A percentile compares a stretch with the other conserved stretches of the same genome.
These are phyloP conservation scores for Fremontodendron californicum DNA, from an alignment of 345 rosid species.

Conservation along the genomic window DNA sequence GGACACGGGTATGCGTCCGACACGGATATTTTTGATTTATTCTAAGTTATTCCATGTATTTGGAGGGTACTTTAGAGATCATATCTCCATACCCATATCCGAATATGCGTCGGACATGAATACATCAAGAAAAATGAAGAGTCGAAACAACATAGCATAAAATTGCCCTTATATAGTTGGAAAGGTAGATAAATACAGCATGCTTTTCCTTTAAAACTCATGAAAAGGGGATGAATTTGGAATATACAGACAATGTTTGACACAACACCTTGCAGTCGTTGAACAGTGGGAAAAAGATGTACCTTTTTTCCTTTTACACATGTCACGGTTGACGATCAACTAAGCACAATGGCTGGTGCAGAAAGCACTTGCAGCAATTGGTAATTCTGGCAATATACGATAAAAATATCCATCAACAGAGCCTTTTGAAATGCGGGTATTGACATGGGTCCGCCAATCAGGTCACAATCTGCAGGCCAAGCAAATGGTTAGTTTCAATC, in stretches of 20 bases:
- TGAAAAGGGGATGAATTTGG: background rate
- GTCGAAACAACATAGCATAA: no score
- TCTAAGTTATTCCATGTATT: no score
- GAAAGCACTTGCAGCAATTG: conserved; percentile 20
- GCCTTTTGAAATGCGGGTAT: conserved; percentile 10
- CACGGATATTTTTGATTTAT: no score
- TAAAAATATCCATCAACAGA: conserved; percentile 15
- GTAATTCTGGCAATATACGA: conserved; percentile 7
- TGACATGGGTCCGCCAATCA: conserved; percentile 24
- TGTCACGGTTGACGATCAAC: conserved; percentile 18
- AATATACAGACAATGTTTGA: background rate
- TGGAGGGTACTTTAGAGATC: no score
- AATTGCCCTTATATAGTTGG: background rate
- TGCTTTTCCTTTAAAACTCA: background rate
- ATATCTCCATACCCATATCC: no score
- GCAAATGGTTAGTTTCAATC: conserved; percentile 32
- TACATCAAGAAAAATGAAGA: no score
- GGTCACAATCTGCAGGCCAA: conserved; percentile 29
- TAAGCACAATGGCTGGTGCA: conserved; percentile 16
- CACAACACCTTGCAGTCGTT: background rate
- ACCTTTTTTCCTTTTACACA: conserved; percentile 7
- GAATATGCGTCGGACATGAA: no score
- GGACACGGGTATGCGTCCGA: no score
- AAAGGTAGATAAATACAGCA: background rate
- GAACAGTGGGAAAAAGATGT: conserved; percentile 1